Conservation (phyloP, 176 grass and related monocot species). For the Miscanthus lutarioriparius region DNA sequence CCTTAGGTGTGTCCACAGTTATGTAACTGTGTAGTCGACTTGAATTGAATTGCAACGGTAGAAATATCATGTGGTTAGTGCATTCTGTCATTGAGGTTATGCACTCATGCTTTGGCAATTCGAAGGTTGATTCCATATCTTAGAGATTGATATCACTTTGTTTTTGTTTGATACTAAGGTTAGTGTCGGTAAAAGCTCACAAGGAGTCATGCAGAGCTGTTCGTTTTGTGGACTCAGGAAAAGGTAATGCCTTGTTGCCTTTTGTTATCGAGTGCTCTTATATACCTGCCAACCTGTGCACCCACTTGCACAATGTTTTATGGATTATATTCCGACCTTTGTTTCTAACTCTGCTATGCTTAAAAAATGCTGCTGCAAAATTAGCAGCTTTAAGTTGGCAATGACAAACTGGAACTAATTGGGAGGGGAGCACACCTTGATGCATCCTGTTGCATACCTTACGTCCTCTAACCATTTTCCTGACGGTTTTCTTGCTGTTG, state of each 20-base stretch:
- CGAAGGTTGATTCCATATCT: no score
- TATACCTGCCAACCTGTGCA: neutral
- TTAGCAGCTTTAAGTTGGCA: neutral
- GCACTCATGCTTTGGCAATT: no score
- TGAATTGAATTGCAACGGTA: neutral
- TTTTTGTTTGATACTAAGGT: no score
- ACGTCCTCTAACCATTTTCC: neutral
- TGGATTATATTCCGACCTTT: neutral
- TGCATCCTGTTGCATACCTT: neutral
- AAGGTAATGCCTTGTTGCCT: slow-evolving; percentile 46
- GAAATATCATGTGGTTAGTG: neutral
- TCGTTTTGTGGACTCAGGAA: slow-evolving; percentile 81
- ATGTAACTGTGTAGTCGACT: neutral
- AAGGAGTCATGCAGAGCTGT: slow-evolving; percentile 65
- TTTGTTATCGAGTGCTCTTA: neutral
- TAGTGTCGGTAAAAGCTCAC: no score
- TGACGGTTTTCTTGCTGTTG: neutral
- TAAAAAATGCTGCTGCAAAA: neutral
- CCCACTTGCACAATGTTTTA: neutral
- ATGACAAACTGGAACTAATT: neutral
- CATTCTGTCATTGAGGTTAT: neutral
- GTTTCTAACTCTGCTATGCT: neutral
- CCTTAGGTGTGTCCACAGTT: neutral
- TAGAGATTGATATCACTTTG: no score
- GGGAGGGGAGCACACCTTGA: neutral